Evolutionary conservation across 2,329 filamentous ascomycete species (phyloP), one percentile per base, ranked within the genome.

Genomic region (Xylariaceae sp.): DNA sequence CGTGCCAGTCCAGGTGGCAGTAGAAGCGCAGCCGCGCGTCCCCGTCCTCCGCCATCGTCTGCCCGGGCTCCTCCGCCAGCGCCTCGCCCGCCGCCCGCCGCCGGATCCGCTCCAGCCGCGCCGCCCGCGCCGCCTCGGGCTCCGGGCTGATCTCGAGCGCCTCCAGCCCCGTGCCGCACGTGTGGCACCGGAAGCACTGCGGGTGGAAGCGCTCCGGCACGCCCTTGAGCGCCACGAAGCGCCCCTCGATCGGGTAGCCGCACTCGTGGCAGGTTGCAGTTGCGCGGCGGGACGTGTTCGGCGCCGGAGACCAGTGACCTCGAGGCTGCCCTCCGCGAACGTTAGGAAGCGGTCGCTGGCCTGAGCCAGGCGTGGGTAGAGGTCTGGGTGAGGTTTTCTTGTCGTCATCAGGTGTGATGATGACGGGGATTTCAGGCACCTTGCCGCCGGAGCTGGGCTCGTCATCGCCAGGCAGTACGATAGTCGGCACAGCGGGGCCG

Each of bases 1-100:
- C 92, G 59, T 98, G 92, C 75, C 89, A 98, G 65, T 98, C 92
- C n/a, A 98, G 74, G 56, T 96, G 90, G 61, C 92, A 98, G 65
- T 84, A 98, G 71, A 96, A 96, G 9, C 90, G 79, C 29, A 86
- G 63, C 9, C 77, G 69, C 23, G 75, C 72, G 54, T 90, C 83
- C 26, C 82, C 80, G 47, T 90, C 83, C 43, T 85, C 80, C 3
- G 70, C 70, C 59, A 73, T 72, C 9, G 77, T 80, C 54, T 75
- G 65, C 19, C 73, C 75, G 2, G 77, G 77, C 32, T 71, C 64
- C 38, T 84, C 80, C 5, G 76, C 64, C 9, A 84, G 58, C 1
- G 73, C 52, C 44, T 80, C 72, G 16, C 75, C 77, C 0, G 60
- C 60, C 0, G 63, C 67, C 12, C 83, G 76, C 16, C 73, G 71